phyloP scores from a whole-genome alignment of 2,329 filamentous ascomycete genomes.

The Xylariaceae sp. region DNA sequence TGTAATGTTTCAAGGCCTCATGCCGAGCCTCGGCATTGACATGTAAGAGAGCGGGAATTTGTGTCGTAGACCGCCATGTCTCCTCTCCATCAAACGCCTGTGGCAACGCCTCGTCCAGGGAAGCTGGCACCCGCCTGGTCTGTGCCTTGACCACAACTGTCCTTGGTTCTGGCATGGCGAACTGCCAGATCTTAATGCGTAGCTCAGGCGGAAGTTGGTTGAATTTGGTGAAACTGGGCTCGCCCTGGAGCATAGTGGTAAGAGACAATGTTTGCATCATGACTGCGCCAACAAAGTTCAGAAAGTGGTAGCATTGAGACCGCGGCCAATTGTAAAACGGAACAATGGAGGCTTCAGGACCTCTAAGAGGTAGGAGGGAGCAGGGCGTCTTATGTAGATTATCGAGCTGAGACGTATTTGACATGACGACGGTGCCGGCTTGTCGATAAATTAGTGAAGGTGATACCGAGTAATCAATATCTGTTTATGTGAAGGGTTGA shows the following conservation, averaged over 20 bases:
- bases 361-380: constrained; percentile 21
- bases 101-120: constrained; percentile 28
- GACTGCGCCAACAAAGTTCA: constrained; percentile 22
- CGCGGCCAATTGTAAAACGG: constrained; percentile 22
- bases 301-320: constrained; percentile 22
- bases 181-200: constrained; percentile 34
- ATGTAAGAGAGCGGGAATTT: constrained; percentile 33
- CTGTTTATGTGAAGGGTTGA: constrained; percentile 3
- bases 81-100: constrained; percentile 17
- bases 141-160: constrained; percentile 28
- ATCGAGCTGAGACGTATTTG: constrained; percentile 14
- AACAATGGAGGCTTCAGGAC: constrained; percentile 19
- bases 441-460: neutral
- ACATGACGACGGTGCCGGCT: constrained; percentile 17
- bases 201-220: constrained; percentile 32
- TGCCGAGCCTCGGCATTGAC: constrained; percentile 33
- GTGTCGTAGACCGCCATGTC: constrained; percentile 32
- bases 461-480: neutral
- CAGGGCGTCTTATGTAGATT: constrained; percentile 25
- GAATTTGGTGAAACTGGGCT: constrained; percentile 29
- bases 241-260: constrained; percentile 11
- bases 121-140: constrained; percentile 16
- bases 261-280: constrained; percentile 26
- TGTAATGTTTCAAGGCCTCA: constrained; percentile 33
- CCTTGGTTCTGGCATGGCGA: constrained; percentile 31